A percentile compares a stretch with the other conserved stretches of the same genome.
Conservation (phyloP, 139 green algal species). For the Raphidocelis subcapitata region DNA sequence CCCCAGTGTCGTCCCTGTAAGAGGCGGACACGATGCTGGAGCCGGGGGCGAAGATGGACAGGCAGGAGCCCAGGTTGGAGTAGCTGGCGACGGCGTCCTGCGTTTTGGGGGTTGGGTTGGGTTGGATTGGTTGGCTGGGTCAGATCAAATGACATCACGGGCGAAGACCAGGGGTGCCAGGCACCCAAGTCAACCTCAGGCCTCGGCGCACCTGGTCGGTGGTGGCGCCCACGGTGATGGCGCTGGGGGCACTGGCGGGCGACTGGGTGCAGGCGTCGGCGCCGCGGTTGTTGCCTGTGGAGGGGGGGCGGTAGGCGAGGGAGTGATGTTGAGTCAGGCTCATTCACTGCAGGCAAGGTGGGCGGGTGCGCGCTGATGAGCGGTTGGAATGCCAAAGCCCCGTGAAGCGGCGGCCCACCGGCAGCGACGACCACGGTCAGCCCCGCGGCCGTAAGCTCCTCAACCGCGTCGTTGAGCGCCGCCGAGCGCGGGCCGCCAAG, state of each 20-base stretch:
- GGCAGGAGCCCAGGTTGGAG: slow-evolving; percentile 66
- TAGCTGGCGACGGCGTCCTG: slow-evolving; percentile 45
- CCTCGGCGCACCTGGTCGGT: background rate
- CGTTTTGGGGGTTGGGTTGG: too few species aligned
- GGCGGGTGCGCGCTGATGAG: too few species aligned
- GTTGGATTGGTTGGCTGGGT: background rate
- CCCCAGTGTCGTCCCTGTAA: slow-evolving; percentile 23
- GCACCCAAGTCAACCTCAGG: background rate
- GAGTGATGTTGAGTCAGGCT: too few species aligned
- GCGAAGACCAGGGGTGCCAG: background rate
- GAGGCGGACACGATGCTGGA: slow-evolving; percentile 17
- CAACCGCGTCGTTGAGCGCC: slow-evolving; percentile 57
- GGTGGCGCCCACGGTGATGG: slow-evolving; percentile 54
- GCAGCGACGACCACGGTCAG: slow-evolving; percentile 56
- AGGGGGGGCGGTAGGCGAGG: slow-evolving; percentile 23
- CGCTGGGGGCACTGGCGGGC: slow-evolving; percentile 35
- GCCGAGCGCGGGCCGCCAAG: slow-evolving; percentile 44
- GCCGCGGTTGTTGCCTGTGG: slow-evolving; percentile 42
- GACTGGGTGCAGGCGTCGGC: slow-evolving; percentile 58
- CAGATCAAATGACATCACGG: background rate
- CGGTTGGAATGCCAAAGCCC: too few species aligned
- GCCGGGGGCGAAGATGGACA: slow-evolving; percentile 69
- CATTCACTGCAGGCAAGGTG: too few species aligned
- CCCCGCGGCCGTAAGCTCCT: slow-evolving; percentile 27
- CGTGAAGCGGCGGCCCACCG: too few species aligned